phyloP scores from a whole-genome alignment of 2,329 filamentous ascomycete species.

The Penicillium digitatum region DNA sequence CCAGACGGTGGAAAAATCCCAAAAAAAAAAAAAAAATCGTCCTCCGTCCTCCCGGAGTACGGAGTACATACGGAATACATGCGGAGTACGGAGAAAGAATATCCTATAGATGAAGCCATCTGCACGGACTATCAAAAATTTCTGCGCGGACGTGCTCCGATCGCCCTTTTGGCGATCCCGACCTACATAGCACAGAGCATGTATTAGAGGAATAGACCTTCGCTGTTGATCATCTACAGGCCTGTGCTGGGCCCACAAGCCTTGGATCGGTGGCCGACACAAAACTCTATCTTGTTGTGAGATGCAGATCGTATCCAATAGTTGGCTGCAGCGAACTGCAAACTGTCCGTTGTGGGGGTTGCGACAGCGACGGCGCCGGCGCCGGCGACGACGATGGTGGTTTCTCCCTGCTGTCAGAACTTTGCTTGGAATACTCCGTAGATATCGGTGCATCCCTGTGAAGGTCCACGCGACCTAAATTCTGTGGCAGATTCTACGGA shows the following conservation, averaged over 20 bases:
- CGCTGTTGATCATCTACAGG: neutral
- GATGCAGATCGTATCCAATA: neutral
- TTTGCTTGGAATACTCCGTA: neutral
- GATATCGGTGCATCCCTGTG: conserved; percentile 4
- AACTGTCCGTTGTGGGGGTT: neutral
- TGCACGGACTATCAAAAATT: neutral
- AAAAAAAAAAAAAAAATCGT: neutral
- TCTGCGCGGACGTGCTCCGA: neutral
- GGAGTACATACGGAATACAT: neutral
- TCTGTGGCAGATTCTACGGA: conserved; percentile 11
- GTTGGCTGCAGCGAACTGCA: neutral
- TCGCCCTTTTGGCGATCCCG: neutral
- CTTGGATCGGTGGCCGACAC: conserved; percentile 7
- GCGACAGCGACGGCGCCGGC: neutral
- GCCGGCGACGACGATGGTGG: neutral
- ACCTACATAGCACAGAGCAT: neutral
- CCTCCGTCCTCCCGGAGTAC: neutral
- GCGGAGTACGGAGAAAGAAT: neutral
- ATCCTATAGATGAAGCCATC: neutral
- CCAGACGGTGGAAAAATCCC: neutral
- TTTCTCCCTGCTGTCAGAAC: neutral
- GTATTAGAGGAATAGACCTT: neutral
- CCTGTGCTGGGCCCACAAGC: conserved; percentile 10
- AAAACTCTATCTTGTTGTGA: conserved; percentile 14
- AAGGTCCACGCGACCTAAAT: neutral